Conservation (phyloP, 306 rosid species). For the Medicago lupulina region DNA sequence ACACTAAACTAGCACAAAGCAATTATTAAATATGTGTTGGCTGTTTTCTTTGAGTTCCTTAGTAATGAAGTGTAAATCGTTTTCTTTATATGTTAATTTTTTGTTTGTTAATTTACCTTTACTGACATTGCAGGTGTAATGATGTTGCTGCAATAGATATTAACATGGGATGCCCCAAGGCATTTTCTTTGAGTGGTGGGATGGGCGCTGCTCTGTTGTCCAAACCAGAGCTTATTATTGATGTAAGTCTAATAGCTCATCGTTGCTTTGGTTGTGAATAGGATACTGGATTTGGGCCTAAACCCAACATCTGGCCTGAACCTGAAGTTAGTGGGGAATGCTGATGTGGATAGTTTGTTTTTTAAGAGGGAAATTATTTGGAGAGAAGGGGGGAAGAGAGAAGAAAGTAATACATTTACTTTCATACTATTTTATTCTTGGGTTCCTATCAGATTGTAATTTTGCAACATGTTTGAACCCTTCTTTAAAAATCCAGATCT, state of each 20-base stretch:
- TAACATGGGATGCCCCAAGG: constrained; percentile 95
- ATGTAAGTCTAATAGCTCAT: constrained; percentile 55
- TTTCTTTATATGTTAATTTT: constrained; percentile 6
- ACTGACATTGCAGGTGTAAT: constrained; percentile 56
- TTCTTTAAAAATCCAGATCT: constrained; percentile 58
- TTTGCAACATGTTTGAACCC: constrained; percentile 28
- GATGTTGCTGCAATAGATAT: constrained; percentile 92
- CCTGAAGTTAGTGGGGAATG: neutral
- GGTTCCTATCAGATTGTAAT: constrained; percentile 8
- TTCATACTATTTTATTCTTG: neutral
- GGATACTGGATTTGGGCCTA: neutral
- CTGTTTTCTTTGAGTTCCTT: constrained; percentile 1
- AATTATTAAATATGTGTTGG: neutral
- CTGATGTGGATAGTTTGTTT: neutral
- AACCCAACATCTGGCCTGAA: neutral
- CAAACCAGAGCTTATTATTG: constrained; percentile 86
- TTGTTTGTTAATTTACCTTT: constrained; percentile 7
- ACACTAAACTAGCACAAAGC: constrained; percentile 12
- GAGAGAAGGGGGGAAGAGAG: neutral
- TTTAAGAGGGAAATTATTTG: neutral
- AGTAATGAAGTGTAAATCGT: neutral
- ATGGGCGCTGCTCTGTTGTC: constrained; percentile 87
- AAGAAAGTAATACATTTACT: neutral
- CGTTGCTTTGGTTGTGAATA: constrained; percentile 9
- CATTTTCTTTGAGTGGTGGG: constrained; percentile 92